These are phyloP conservation scores for Suillus weaverae DNA, from an alignment of 768 basidiomycete genomes.

Conservation along the genomic window DNA sequence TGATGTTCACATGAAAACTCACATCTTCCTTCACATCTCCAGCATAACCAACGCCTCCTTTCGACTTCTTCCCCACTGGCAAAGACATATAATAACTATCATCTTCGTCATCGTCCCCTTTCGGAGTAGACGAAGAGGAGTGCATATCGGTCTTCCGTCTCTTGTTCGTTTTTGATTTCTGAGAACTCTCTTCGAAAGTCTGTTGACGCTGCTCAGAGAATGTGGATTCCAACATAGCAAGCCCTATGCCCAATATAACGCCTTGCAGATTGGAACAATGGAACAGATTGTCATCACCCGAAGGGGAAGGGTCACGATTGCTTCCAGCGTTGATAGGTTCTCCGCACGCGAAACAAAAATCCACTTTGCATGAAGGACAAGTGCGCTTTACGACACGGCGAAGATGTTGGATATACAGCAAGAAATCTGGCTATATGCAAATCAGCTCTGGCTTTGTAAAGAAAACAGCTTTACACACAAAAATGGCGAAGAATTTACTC, in stretches of 20 bases:
- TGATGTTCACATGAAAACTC: conserved; percentile 31
- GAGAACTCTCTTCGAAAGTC: conserved; percentile 24
- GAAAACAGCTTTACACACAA: conserved; percentile 52
- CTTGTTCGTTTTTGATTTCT: conserved; percentile 37
- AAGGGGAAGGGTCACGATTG: conserved; percentile 41
- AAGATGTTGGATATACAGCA: conserved; percentile 66
- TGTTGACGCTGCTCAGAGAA: conserved; percentile 58
- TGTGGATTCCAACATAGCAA: conserved; percentile 78
- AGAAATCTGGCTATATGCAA: conserved; percentile 63
- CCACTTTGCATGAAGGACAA: conserved; percentile 62
- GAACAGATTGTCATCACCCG: conserved; percentile 63
- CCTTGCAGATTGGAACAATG: conserved; percentile 92
- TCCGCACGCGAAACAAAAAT: conserved; percentile 76
- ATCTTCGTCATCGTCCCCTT: conserved; percentile 57
- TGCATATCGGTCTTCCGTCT: conserved; percentile 40
- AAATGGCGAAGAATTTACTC: conserved; percentile 80
- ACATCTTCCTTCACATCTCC: conserved; percentile 86
- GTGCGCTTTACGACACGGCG: conserved; percentile 53
- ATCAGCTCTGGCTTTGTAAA: conserved; percentile 3
- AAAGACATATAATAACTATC: conserved; percentile 43
- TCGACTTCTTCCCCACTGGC: conserved; percentile 60
- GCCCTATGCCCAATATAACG: conserved; percentile 85
- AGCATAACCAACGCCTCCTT: conserved; percentile 86
- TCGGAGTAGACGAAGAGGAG: conserved; percentile 17
- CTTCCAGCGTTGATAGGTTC: conserved; percentile 55